Base-by-base conservation (phyloP, 306 rosid genomes). In the Betula pendula region DNA sequence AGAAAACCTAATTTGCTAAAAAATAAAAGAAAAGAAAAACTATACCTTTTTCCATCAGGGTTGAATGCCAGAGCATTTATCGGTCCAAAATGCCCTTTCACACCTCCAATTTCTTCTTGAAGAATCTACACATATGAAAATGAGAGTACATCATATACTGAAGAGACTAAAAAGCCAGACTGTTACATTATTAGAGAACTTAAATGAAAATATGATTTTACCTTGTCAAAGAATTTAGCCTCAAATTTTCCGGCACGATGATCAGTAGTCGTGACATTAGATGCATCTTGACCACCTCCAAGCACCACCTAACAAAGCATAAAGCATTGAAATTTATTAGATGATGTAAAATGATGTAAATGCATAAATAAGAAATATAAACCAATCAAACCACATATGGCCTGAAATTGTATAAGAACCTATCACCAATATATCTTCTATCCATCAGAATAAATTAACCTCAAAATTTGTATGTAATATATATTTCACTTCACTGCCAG, bases 211-310 rank as follows among this genome's bases (percentile, higher is more conserved):
- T 10, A 1, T 0, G 45, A 25, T n/a, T 63, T 45, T 75, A 88
- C 98, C 93, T 90, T 95, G 74, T 95, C 97, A 68, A 22, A 95
- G 79, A 95, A 95, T 78, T 95, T 95, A 62, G 96, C 97, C 79
- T 95, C 97, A 45, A 95, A 95, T 71, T 95, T 91, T 17, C 99
- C 99, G 19, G 96, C 89, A 72, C 96, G 92, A 85, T 90, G 99
- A 85, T 95, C 99, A 44, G 99, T 95, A 49, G 90, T 95, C 12
- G 98, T 92, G 68, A 95, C 99, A 76, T 85, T 49, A 16, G 96
- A 83, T 63, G 98, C 99, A 77, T 92, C 98, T 84, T 95, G 99
- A 83, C 99, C 99, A 88, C 99, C 99, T 80, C 98, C 99, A 77
- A 95, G 78, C 33, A 95, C 97, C 75, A 95, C 97, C 98, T 95